Conservation (phyloP, 495 filamentous ascomycete genomes). For the Penicillium lagena region DNA sequence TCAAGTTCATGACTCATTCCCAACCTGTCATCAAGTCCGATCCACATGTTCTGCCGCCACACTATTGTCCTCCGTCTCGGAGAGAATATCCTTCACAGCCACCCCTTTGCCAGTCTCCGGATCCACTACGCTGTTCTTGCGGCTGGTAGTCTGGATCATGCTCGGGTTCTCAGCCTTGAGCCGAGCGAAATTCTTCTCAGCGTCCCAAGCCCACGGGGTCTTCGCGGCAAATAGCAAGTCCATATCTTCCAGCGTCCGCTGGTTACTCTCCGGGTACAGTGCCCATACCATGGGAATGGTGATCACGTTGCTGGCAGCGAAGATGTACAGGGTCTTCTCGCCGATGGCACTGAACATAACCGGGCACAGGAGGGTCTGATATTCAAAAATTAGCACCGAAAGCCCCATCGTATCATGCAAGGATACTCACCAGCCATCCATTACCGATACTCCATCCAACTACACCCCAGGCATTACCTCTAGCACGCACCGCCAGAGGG, state of each 20-base stretch:
- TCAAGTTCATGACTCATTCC: not conserved
- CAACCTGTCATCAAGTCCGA: constrained; percentile 4
- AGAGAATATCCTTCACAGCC: constrained; percentile 3
- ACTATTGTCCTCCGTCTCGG: constrained; percentile 9
- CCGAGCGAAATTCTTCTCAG: constrained; percentile 49
- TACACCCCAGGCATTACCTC: constrained; percentile 70
- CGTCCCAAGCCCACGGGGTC: constrained; percentile 58
- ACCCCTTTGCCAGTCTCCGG: constrained; percentile 33
- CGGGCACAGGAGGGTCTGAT: constrained; percentile 52
- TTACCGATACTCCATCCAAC: constrained; percentile 71
- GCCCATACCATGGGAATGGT: constrained; percentile 62
- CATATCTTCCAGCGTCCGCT: constrained; percentile 65
- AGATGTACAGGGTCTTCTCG: constrained; percentile 63
- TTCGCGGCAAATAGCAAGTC: constrained; percentile 57
- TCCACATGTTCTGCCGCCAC: constrained; percentile 21
- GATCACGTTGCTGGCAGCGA: constrained; percentile 56
- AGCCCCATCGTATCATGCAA: not conserved
- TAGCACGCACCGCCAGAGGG: constrained; percentile 59
- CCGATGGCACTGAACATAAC: constrained; percentile 56
- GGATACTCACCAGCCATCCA: constrained; percentile 47
- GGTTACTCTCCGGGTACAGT: constrained; percentile 62
- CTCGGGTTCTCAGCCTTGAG: constrained; percentile 50
- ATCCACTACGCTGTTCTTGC: constrained; percentile 43
- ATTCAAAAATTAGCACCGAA: not conserved
- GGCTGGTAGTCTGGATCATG: constrained; percentile 33